Conservation (phyloP, 805 yeast genomes). For the Saccharomyces mikatae region DNA sequence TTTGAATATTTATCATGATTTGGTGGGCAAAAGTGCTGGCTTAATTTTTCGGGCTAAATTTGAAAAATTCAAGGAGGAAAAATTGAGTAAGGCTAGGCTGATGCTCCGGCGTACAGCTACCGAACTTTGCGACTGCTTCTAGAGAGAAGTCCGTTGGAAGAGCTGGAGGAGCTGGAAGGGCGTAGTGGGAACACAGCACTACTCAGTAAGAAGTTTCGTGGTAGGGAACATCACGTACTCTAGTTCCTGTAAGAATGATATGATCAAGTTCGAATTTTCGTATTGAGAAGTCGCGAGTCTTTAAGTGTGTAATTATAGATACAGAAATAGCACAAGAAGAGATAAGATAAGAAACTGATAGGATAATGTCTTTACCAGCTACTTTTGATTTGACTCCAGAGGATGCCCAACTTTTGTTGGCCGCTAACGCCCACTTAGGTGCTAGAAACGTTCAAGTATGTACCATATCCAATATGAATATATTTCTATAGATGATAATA, state of each 20-base stretch:
- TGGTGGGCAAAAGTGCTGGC: not conserved
- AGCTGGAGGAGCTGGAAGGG: not conserved
- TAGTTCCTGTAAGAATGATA: not conserved
- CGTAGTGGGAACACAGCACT: not conserved
- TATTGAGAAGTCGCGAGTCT: not conserved
- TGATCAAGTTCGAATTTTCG: not conserved
- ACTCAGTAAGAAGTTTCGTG: not conserved
- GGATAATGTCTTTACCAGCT: slow-evolving; percentile 65
- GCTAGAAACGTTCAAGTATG: slow-evolving; percentile 95
- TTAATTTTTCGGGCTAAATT: not conserved
- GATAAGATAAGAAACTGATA: slow-evolving; percentile 2
- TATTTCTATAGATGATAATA: not conserved
- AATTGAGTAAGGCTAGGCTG: not conserved
- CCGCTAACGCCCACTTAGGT: slow-evolving; percentile 97
- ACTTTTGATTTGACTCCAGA: slow-evolving; percentile 81
- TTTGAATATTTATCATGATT: not conserved
- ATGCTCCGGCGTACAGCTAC: not conserved
- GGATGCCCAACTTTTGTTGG: slow-evolving; percentile 93
- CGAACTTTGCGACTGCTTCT: not conserved
- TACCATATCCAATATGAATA: slow-evolving; percentile 15
- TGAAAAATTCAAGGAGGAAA: not conserved
- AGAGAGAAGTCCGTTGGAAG: not conserved
- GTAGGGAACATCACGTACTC: not conserved
- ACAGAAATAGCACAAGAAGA: slow-evolving; percentile 10
- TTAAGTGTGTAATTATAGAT: not conserved